Evolutionary conservation across 2,329 filamentous ascomycete genomes (phyloP), one percentile per base, ranked within the genome.

Genomic region (Colletotrichum godetiae): DNA sequence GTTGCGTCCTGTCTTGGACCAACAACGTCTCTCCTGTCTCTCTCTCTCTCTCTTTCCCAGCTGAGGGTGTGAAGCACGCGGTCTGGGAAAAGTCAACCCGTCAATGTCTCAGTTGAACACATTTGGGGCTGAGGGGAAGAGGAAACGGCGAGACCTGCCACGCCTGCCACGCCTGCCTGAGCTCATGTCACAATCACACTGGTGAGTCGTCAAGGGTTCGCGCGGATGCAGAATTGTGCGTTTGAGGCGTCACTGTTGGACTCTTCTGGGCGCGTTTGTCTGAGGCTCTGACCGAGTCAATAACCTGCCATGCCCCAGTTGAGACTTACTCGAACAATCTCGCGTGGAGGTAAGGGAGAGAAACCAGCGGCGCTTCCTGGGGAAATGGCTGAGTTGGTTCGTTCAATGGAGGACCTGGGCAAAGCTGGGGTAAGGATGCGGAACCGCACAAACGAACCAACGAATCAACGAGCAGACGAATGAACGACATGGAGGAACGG

Each of bases 241-340:
- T 35, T 11, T 31, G n/a, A 12, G 29, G 46, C 46, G 31, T 19
- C 60, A n/a, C 27, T 15, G 27, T 5, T 33, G 11, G 4, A 24
- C 10, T 12, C 27, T 1, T 24, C n/a, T 19, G 42, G 4, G 60
- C 27, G 22, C 10, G 42, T 24, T 0, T 8, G 42, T 52, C 37
- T 42, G 15, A 42, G 37, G 37, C 22, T n/a, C 10, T n/a, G n/a
- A 37, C 19, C 55, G 37, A 60, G 62, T 33, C 62, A 59, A 42
- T n/a, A 29, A 6, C 37, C 19, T 27, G 22, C 6, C 13, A 27
- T 35, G 12, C 42, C 46, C 61, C 61, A 58, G 67, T 29, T 53
- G 53, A 69, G 61, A 37, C 67, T 70, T 24, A 64, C 56, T 66
- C 29, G 42, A 5, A 19, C 10, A 53, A 58, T 64, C 27, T 58